Conservation (phyloP, 2,329 filamentous ascomycete genomes). For the Zymoseptoria brevis region DNA sequence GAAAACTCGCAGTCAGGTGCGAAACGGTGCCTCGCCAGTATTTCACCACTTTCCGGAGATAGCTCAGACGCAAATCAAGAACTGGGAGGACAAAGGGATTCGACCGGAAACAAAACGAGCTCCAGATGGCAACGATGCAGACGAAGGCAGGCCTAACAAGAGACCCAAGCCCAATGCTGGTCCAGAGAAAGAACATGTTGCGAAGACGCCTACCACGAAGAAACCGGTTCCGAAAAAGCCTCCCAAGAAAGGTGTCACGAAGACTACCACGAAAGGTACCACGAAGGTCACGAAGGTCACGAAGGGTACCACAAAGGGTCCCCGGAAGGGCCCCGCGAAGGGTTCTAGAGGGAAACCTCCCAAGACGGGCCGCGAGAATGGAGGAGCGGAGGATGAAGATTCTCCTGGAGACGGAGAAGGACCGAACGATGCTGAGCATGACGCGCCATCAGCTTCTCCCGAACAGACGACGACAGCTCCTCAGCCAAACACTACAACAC, state of each 20-base stretch:
- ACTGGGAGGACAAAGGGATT: too few relatives aligned
- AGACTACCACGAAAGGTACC: too few relatives aligned
- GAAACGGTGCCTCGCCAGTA: neutral
- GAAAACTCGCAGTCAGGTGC: neutral
- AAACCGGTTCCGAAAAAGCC: neutral
- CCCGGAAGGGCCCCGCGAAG: too few relatives aligned
- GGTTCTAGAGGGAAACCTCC: too few relatives aligned
- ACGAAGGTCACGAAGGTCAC: too few relatives aligned
- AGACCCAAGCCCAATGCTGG: neutral
- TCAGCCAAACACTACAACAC: too few relatives aligned
- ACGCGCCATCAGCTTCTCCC: neutral
- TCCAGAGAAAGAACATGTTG: neutral
- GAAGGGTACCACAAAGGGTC: too few relatives aligned
- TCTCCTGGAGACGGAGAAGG: neutral
- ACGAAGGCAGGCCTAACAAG: neutral
- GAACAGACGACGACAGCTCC: neutral
- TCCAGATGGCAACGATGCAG: neutral
- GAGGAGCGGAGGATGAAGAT: too few relatives aligned
- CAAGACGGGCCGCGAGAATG: too few relatives aligned
- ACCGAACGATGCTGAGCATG: too few relatives aligned
- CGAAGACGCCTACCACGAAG: neutral
- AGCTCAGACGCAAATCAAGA: neutral
- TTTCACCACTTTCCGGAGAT: neutral
- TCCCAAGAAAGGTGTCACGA: too few relatives aligned
- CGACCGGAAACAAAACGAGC: neutral